These are phyloP conservation scores for Naganishia albida DNA, from an alignment of 1,284 basidiomycete species.

Conservation along the genomic window DNA sequence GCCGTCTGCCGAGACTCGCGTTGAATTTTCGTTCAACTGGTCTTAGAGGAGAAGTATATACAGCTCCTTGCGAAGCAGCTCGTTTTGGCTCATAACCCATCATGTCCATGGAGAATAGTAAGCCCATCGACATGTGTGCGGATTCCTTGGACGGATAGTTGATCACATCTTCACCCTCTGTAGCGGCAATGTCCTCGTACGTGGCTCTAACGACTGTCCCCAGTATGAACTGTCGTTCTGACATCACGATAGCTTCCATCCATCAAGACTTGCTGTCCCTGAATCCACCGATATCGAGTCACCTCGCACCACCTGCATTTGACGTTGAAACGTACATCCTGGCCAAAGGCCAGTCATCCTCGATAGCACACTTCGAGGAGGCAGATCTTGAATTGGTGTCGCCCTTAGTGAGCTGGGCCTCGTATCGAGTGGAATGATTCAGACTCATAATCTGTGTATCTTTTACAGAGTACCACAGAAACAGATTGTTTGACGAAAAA, in stretches of 20 bases:
- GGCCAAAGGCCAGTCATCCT: slow-evolving; percentile 14
- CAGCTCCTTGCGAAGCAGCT: slow-evolving; percentile 18
- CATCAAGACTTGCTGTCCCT: slow-evolving; percentile 16
- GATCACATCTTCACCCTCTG: background rate
- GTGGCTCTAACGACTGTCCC: background rate
- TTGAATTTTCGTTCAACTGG: too few species aligned
- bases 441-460: background rate
- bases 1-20: background rate
- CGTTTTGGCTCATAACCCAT: slow-evolving; percentile 7
- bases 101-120: slow-evolving; percentile 24
- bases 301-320: slow-evolving; percentile 16
- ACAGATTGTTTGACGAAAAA: slow-evolving; percentile 6
- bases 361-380: slow-evolving; percentile 25
- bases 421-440: background rate
- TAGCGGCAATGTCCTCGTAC: slow-evolving; percentile 26
- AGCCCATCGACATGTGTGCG: background rate
- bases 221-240: background rate
- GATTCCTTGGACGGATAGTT: background rate
- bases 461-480: background rate
- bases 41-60: slow-evolving; percentile 3
- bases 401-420: background rate
- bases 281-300: slow-evolving; percentile 27
- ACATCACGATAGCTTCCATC: slow-evolving; percentile 2
- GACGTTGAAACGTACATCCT: slow-evolving; percentile 8
- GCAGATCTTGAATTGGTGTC: slow-evolving; percentile 23